These are phyloP conservation scores for Beauveria caledonica DNA, from an alignment of 2,329 filamentous ascomycete species.

Conservation along the genomic window DNA sequence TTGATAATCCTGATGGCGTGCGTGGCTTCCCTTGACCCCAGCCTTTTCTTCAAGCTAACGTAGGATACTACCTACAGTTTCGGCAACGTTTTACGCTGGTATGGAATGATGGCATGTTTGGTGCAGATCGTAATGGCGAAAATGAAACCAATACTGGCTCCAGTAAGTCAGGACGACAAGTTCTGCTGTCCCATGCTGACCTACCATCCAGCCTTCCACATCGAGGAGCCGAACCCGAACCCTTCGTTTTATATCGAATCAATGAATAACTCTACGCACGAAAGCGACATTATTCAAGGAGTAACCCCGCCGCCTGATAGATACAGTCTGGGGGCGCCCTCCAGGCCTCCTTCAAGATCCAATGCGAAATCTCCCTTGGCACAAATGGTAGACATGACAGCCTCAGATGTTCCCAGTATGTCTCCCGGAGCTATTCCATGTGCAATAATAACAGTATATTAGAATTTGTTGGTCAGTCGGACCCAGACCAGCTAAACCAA, in stretches of 20 bases:
- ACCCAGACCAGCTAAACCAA: conserved; percentile 37
- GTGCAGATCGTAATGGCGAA: conserved; percentile 44
- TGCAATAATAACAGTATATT: background rate
- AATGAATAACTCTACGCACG: background rate
- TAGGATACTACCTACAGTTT: conserved; percentile 27
- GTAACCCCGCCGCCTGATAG: conserved; percentile 32
- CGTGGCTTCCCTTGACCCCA: conserved; percentile 12
- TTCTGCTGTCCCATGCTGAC: background rate
- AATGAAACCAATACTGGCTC: conserved; percentile 32
- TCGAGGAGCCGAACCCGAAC: conserved; percentile 43
- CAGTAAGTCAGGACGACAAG: conserved; percentile 27
- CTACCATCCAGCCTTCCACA: conserved; percentile 40
- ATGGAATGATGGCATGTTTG: conserved; percentile 50
- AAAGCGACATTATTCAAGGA: conserved; percentile 31
- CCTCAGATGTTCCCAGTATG: conserved; percentile 32
- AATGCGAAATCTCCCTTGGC: conserved; percentile 49
- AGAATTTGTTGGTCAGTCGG: conserved; percentile 18
- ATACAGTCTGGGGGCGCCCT: conserved; percentile 40
- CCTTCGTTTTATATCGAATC: conserved; percentile 5
- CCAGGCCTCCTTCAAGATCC: conserved; percentile 54
- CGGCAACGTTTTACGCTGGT: conserved; percentile 34
- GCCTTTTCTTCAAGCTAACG: background rate
- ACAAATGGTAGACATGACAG: conserved; percentile 41
- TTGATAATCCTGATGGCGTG: conserved; percentile 35
- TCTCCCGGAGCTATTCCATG: background rate